Base-by-base conservation (phyloP, 140 eudicot genomes). In the Stevia rebaudiana region DNA sequence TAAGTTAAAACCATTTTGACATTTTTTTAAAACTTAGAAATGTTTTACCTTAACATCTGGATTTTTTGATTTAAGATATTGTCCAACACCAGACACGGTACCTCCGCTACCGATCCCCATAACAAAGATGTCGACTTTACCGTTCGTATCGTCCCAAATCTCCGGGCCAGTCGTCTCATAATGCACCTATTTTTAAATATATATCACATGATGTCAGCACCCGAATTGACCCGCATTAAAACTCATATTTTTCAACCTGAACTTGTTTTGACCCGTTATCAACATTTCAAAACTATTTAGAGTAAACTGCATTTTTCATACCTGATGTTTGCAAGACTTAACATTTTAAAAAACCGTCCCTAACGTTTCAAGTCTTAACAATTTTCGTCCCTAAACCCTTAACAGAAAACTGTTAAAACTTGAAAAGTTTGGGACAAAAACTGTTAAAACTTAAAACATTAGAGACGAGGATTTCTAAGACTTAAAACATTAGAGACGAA, bases 91-190 rank as follows among this genome's bases (percentile, higher is more conserved):
- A 8, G 98, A 71, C 11, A 92, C 98, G 1, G 98, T 92, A 61
- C 98, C 98, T 64, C 98, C 98, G 36, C 98, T 92, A 18, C 98
- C 98, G 5, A 92, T 92, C 52, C 98, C 98, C 98, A 92, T 92
- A n/a, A 92, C 80, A 61, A 92, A 92, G 40, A 92, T 92, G 71
- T 92, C 98, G 10, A 92, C 96, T 64, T 92, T 79, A 47, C 98
- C 96, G 5, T 81, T 67, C 2, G 98, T 88, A 25, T 92, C 98
- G 35, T 92, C 96, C 98, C 98, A 92, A 33, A 92, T 88, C 65
- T 92, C 98, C 10, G 98, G 98, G 15, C 98, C 98, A 2, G 98
- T 92, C 0, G 98, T 92, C 78, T 88, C 98, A 78, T 83, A 92
- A 72, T 92, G 98, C 41, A 86, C 92, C 98, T 92, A 69, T 67